A percentile compares a stretch with the other conserved stretches of the same genome.
Conservation (phyloP, 1,284 basidiomycete species). For the Irpex lacteus region DNA sequence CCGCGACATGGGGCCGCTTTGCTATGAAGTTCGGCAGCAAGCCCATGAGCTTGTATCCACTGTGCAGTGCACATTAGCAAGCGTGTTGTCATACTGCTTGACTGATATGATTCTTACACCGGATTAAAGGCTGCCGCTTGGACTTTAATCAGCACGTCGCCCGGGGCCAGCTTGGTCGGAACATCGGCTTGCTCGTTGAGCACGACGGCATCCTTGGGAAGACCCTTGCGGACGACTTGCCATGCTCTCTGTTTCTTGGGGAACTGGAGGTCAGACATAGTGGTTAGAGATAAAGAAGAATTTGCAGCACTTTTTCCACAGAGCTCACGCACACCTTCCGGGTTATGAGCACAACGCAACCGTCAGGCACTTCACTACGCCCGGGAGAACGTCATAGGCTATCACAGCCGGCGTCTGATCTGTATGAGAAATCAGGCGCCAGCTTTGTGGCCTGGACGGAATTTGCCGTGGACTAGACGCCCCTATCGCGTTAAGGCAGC, state of each 20-base stretch:
- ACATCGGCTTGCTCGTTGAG: constrained; percentile 45
- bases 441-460: background rate
- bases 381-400: too few species aligned
- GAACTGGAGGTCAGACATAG: constrained; percentile 3
- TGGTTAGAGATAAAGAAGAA: constrained; percentile 3
- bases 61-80: constrained; percentile 19
- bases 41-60: constrained; percentile 58
- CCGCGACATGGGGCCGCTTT: constrained; percentile 49
- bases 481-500: background rate
- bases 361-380: too few species aligned
- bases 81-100: background rate
- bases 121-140: constrained; percentile 69
- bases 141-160: constrained; percentile 59
- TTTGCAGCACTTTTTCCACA: background rate
- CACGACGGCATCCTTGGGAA: constrained; percentile 43
- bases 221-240: constrained; percentile 29
- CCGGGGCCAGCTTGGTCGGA: constrained; percentile 38
- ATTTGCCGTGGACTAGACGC: background rate
- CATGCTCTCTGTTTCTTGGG: constrained; percentile 31
- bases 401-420: too few species aligned
- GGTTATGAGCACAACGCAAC: background rate
- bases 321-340: background rate
- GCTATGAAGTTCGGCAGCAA: constrained; percentile 46
- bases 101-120: constrained; percentile 46
- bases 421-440: background rate